A percentile compares a stretch with the other conserved stretches of the same genome.
These are phyloP conservation scores for Paracoccidioides lutzii DNA, from an alignment of 2,329 filamentous ascomycete species.

Conservation along the genomic window DNA sequence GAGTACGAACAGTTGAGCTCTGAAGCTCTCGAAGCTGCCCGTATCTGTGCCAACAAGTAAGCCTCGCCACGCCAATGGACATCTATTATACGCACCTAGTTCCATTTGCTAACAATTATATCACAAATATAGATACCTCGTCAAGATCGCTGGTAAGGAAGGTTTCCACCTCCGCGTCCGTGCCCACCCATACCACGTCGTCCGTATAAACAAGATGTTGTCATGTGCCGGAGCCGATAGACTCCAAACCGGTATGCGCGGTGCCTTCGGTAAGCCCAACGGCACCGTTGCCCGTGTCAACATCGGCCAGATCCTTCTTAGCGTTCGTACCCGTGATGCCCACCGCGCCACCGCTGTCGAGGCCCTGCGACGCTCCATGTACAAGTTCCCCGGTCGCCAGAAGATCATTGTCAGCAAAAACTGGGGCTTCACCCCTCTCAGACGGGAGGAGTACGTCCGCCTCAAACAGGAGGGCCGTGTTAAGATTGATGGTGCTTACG, in stretches of 20 bases:
- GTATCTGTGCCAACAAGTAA: conserved; percentile 99
- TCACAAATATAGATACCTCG: conserved; percentile 42
- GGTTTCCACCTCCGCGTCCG: conserved; percentile 60
- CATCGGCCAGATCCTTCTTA: conserved; percentile 98
- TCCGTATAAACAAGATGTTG: conserved; percentile 99
- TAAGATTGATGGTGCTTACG: conserved; percentile 97
- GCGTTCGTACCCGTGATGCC: conserved; percentile 89
- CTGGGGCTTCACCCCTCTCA: conserved; percentile 99
- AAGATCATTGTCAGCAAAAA: conserved; percentile 99
- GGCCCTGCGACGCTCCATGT: conserved; percentile 97
- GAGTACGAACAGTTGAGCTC: conserved; percentile 99
- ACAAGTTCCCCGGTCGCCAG: conserved; percentile 99
- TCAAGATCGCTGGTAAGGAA: conserved; percentile 58
- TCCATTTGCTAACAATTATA: background rate
- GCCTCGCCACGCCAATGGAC: conserved; percentile 13
- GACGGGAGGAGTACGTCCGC: conserved; percentile 92
- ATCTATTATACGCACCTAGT: conserved; percentile 40
- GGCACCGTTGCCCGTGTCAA: conserved; percentile 98
- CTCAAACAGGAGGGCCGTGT: conserved; percentile 88
- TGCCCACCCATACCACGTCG: conserved; percentile 98
- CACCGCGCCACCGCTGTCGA: conserved; percentile 89
- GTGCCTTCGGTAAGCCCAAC: conserved; percentile 99
- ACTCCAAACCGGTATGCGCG: conserved; percentile 99
- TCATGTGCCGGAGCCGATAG: conserved; percentile 99
- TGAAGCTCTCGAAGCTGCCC: conserved; percentile 97